These are phyloP conservation scores for Exophiala bonariae DNA, from an alignment of 2,329 filamentous ascomycete species.

Conservation along the genomic window DNA sequence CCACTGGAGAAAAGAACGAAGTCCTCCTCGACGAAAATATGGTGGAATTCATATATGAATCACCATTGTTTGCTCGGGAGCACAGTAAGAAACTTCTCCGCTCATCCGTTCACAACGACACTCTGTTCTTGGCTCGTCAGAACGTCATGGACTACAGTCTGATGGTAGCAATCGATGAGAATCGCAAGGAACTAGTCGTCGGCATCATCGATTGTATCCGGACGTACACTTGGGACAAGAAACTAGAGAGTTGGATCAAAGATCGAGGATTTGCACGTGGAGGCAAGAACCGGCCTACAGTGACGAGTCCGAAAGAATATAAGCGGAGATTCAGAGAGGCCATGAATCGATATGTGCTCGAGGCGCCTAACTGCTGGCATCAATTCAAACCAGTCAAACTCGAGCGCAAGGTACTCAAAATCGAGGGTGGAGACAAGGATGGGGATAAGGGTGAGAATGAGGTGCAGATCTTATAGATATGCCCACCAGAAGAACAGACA, in stretches of 20 bases:
- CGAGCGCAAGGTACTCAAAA: slow-evolving; percentile 12
- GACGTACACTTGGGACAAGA: slow-evolving; percentile 99
- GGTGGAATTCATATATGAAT: slow-evolving; percentile 98
- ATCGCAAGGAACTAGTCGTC: slow-evolving; percentile 85
- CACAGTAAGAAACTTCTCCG: slow-evolving; percentile 93
- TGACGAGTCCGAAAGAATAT: slow-evolving; percentile 96
- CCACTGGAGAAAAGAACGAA: slow-evolving; percentile 92
- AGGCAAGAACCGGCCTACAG: slow-evolving; percentile 82
- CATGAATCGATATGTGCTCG: slow-evolving; percentile 78
- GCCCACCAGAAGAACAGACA: too few species aligned
- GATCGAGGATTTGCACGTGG: slow-evolving; percentile 77
- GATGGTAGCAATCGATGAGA: slow-evolving; percentile 96
- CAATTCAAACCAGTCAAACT: slow-evolving; percentile 36
- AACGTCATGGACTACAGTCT: slow-evolving; percentile 99
- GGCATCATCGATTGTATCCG: slow-evolving; percentile 98
- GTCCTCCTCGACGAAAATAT: slow-evolving; percentile 97
- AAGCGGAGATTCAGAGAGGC: slow-evolving; percentile 93
- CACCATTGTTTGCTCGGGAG: slow-evolving; percentile 89
- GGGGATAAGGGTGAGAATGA: slow-evolving; percentile 22
- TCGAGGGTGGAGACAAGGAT: slow-evolving; percentile 14
- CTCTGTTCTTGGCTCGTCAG: slow-evolving; percentile 87
- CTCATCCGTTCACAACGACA: slow-evolving; percentile 95
- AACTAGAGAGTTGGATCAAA: slow-evolving; percentile 99
- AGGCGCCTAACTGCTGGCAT: slow-evolving; percentile 52
- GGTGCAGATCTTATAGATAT: slow-evolving; percentile 17